Percentiles rank a stretch among this genome's conserved stretches.
Conservation (phyloP, 495 filamentous ascomycete genomes). For the Hypomontagnella submonticulosa region DNA sequence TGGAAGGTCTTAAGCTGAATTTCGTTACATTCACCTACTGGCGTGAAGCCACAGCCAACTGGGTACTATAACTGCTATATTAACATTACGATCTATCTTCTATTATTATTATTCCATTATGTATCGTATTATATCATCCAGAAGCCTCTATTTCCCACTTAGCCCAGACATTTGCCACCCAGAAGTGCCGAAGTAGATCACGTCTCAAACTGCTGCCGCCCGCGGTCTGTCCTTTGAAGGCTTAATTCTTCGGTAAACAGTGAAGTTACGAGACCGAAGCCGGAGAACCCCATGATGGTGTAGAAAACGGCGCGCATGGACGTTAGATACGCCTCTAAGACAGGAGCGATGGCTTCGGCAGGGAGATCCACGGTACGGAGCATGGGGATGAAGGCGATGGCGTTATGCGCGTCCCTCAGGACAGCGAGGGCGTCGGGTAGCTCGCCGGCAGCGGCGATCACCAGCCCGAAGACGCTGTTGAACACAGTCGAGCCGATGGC, state of each 20-base stretch:
- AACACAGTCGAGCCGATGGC: conserved; percentile 49
- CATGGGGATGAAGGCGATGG: conserved; percentile 38
- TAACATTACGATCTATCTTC: conserved; percentile 9
- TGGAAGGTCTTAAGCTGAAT: too few species aligned
- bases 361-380: conserved; percentile 31
- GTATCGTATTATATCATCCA: conserved; percentile 4
- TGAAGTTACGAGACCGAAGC: conserved; percentile 34
- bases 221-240: conserved; percentile 35
- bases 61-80: neutral
- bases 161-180: neutral
- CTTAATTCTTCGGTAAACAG: conserved; percentile 35
- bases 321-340: conserved; percentile 25
- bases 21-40: too few species aligned
- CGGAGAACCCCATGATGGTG: conserved; percentile 35
- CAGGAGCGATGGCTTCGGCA: conserved; percentile 18
- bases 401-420: conserved; percentile 26
- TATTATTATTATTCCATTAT: conserved; percentile 11
- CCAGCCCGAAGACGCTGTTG: conserved; percentile 43
- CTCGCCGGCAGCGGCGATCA: conserved; percentile 26
- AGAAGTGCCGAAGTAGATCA: neutral
- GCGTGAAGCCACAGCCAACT: neutral
- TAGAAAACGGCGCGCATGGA: conserved; percentile 41
- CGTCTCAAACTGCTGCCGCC: conserved; percentile 34
- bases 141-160: neutral
- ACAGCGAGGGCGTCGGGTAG: conserved; percentile 25